Evolutionary conservation across 2,329 filamentous ascomycete species (phyloP).

Genomic region (Neofusicoccum umdonicola): DNA sequence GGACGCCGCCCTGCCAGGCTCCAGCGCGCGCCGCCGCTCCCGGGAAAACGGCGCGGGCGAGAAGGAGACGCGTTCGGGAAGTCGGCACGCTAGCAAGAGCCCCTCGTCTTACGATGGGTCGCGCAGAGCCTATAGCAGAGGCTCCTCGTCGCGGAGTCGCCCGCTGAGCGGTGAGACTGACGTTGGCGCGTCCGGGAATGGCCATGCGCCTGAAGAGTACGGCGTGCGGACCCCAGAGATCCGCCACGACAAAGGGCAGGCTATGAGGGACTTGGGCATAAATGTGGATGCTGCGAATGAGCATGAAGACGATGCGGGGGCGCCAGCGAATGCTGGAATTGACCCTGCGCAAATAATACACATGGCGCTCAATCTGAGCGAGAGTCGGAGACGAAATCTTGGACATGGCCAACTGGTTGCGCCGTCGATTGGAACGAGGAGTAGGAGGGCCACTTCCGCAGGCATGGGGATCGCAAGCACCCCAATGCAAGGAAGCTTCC

Average conservation of each 20-base stretch:
- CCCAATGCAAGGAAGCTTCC: conserved; percentile 37
- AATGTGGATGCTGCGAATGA: conserved; percentile 16
- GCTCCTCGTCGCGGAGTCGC: conserved; percentile 22
- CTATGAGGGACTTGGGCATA: background rate
- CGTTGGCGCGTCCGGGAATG: background rate
- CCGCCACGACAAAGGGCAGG: background rate
- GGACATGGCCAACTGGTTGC: conserved; percentile 56
- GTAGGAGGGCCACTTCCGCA: conserved; percentile 44
- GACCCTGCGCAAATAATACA: conserved; percentile 90
- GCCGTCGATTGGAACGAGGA: conserved; percentile 49
- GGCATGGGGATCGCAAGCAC: conserved; percentile 28
- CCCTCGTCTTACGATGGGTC: conserved; percentile 22
- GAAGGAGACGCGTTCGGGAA: conserved; percentile 28
- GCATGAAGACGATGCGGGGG: conserved; percentile 15
- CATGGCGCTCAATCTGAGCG: conserved; percentile 84
- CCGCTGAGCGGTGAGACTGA: conserved; percentile 7
- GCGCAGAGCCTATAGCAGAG: conserved; percentile 24
- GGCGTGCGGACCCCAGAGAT: conserved; percentile 10
- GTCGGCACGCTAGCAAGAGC: conserved; percentile 27
- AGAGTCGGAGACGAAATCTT: conserved; percentile 67
- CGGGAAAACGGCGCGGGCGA: conserved; percentile 26
- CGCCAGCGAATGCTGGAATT: conserved; percentile 54
- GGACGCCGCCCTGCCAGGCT: conserved; percentile 36
- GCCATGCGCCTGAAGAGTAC: background rate
- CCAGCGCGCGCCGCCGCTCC: conserved; percentile 26